Conservation (phyloP, 805 yeast genomes). For the Brettanomyces bruxellensis region DNA sequence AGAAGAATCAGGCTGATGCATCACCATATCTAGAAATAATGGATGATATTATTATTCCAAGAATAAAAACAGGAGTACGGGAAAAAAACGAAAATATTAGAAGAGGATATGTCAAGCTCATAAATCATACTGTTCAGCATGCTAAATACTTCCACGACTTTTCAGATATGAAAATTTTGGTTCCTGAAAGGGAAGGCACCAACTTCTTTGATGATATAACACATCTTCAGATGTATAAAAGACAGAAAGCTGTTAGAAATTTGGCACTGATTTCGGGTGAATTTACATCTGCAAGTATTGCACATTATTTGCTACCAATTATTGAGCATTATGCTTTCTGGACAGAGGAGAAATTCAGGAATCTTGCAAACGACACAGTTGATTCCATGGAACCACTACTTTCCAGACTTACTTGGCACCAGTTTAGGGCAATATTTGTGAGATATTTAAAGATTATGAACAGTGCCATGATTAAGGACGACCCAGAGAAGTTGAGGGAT, state of each 20-base stretch:
- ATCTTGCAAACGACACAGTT: conserved; percentile 58
- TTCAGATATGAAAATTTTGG: conserved; percentile 55
- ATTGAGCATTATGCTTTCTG: conserved; percentile 70
- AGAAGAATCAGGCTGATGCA: conserved; percentile 16
- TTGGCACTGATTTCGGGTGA: conserved; percentile 38
- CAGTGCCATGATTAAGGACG: conserved; percentile 14
- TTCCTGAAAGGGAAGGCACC: conserved; percentile 79
- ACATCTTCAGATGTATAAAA: conserved; percentile 79
- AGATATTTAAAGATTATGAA: conserved; percentile 43
- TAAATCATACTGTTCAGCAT: conserved; percentile 52
- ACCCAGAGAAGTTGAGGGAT: conserved; percentile 40
- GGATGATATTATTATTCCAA: conserved; percentile 52
- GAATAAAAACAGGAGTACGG: conserved; percentile 59
- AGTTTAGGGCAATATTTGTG: conserved; percentile 63
- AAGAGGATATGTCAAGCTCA: conserved; percentile 57
- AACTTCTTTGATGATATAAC: conserved; percentile 51
- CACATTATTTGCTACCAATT: conserved; percentile 78
- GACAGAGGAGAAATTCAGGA: conserved; percentile 48
- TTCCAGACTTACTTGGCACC: conserved; percentile 61
- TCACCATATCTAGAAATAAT: conserved; percentile 32
- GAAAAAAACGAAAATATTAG: conserved; percentile 52
- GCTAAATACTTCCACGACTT: conserved; percentile 38
- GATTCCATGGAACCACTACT: conserved; percentile 52
- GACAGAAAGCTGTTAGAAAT: conserved; percentile 74
- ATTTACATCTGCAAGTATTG: conserved; percentile 48